phyloP scores from a whole-genome alignment of 176 grass and related monocot genomes.

The Stipa capillata region DNA sequence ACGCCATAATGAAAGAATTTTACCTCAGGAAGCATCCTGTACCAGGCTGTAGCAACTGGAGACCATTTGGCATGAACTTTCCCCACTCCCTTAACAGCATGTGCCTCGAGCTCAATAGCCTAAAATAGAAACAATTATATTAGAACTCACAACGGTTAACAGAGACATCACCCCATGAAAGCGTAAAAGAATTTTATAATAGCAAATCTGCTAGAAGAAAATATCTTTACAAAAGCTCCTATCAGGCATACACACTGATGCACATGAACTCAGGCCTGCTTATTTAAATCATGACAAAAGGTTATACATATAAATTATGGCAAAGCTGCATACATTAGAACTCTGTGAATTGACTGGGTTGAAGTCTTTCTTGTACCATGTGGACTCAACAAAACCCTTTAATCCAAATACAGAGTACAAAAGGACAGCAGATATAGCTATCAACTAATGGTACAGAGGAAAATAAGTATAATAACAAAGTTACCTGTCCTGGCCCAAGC shows the following conservation, averaged over 20 bases:
- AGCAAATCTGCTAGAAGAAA: background rate
- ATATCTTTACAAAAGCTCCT: background rate
- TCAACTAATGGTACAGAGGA: background rate
- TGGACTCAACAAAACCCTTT: background rate
- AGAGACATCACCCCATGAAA: background rate
- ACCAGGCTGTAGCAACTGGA: constrained; percentile 95
- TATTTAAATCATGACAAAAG: background rate
- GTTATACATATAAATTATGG: background rate
- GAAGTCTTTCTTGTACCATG: background rate
- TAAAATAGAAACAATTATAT: constrained; percentile 15
- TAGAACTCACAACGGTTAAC: background rate
- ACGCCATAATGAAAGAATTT: constrained; percentile 7
- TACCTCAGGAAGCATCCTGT: constrained; percentile 94
- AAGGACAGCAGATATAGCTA: background rate
- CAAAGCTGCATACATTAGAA: background rate
- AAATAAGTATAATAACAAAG: background rate
- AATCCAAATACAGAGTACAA: background rate
- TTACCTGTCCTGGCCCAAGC: constrained; percentile 89
- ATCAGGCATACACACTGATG: background rate
- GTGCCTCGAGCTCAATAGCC: constrained; percentile 86
- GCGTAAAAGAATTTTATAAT: background rate
- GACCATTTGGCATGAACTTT: constrained; percentile 98
- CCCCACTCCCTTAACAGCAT: constrained; percentile 83
- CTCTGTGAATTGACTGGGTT: background rate
- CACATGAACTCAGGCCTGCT: background rate